phyloP scores from a whole-genome alignment of 768 basidiomycete species.

The Dacryopinax spathularia region DNA sequence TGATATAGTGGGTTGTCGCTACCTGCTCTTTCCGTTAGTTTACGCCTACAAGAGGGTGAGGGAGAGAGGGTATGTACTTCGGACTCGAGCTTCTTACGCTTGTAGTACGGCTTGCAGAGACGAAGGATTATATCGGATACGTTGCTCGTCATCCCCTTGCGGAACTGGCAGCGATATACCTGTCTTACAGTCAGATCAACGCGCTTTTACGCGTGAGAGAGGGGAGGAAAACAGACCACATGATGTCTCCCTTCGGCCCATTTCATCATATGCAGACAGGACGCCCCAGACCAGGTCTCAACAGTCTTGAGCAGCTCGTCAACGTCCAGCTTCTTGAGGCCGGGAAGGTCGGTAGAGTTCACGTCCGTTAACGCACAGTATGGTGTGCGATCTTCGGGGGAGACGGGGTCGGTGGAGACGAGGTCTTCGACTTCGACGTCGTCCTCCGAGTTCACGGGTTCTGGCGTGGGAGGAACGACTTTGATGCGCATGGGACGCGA shows the following conservation, averaged over 20 bases:
- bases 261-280: neutral
- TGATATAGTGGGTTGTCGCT: neutral
- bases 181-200: neutral
- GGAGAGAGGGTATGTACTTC: neutral
- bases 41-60: neutral
- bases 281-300: neutral
- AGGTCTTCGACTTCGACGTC: neutral
- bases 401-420: neutral
- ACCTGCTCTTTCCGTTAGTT: neutral
- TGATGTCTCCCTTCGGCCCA: neutral
- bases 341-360: neutral
- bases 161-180: neutral
- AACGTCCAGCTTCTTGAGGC: neutral
- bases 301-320: neutral
- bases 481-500: too few species aligned
- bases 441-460: neutral
- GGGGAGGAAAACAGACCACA: neutral
- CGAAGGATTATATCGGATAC: neutral
- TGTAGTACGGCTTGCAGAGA: neutral
- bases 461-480: too few species aligned
- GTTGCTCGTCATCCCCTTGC: neutral
- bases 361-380: neutral
- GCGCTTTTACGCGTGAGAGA: too few species aligned
- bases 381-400: neutral
- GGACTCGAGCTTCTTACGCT: neutral